Conservation (phyloP, 1,284 basidiomycete genomes). For the Moesziomyces globuligerus region DNA sequence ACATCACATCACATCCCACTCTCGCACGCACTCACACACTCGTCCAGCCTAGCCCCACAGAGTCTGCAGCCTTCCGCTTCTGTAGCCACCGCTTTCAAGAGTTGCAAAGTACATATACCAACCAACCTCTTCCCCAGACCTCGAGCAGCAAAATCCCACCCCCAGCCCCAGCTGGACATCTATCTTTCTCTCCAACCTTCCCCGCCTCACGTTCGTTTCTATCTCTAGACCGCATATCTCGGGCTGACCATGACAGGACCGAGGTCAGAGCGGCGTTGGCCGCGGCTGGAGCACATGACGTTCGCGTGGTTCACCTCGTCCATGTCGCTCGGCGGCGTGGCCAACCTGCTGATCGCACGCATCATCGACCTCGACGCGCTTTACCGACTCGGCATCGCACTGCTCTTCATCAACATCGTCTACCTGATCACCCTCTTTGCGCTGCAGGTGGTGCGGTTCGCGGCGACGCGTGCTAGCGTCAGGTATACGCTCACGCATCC, state of each 20-base stretch:
- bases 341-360: constrained; percentile 26
- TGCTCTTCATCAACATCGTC: constrained; percentile 24
- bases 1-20: too few species aligned
- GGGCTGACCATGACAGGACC: background rate
- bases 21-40: too few species aligned
- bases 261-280: background rate
- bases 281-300: constrained; percentile 27
- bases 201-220: background rate
- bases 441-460: constrained; percentile 21
- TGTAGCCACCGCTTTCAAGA: too few species aligned
- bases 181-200: too few species aligned
- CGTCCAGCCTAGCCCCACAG: too few species aligned
- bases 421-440: constrained; percentile 15
- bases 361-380: constrained; percentile 13
- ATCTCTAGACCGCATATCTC: too few species aligned
- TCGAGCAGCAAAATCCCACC: too few species aligned
- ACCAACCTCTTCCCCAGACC: too few species aligned
- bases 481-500: constrained; percentile 23
- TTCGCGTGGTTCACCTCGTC: constrained; percentile 39
- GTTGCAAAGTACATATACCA: too few species aligned
- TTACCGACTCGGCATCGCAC: constrained; percentile 12
- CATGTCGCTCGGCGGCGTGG: constrained; percentile 35
- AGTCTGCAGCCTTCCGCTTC: too few species aligned
- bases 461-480: constrained; percentile 4
- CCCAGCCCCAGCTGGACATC: too few species aligned